A percentile compares a stretch with the other conserved stretches of the same genome.
Evolutionary conservation across 371 early-diverging fungal species (phyloP).

Genomic region (Circinella minor): DNA sequence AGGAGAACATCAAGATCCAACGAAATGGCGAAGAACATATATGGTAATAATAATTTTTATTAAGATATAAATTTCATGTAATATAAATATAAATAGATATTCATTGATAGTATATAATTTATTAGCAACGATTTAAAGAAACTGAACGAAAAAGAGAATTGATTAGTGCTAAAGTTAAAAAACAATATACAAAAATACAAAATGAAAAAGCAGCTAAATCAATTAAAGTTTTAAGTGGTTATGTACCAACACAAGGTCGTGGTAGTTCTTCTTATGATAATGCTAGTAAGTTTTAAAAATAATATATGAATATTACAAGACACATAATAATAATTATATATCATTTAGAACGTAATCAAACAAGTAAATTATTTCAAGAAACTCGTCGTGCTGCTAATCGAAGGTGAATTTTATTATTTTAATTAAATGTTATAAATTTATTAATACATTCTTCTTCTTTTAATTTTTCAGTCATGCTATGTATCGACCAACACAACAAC

Average conservation of each 20-base stretch:
- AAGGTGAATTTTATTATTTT: slow-evolving; percentile 29
- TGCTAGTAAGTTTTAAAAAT: slow-evolving; percentile 39
- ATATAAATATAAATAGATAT: neutral
- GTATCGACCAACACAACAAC: slow-evolving; percentile 15
- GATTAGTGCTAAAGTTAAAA: slow-evolving; percentile 41
- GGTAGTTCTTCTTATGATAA: slow-evolving; percentile 25
- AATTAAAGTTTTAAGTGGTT: slow-evolving; percentile 41
- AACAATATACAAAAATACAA: slow-evolving; percentile 45
- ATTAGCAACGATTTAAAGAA: slow-evolving; percentile 37
- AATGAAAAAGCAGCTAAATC: slow-evolving; percentile 46
- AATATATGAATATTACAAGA: too few relatives aligned
- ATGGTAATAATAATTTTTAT: neutral
- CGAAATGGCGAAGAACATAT: slow-evolving; percentile 31
- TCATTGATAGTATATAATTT: neutral
- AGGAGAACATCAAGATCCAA: slow-evolving; percentile 33
- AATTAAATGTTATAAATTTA: neutral
- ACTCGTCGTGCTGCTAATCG: slow-evolving; percentile 36
- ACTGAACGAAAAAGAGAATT: slow-evolving; percentile 34
- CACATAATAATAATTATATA: too few relatives aligned
- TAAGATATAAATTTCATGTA: too few relatives aligned
- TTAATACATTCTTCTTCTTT: too few relatives aligned
- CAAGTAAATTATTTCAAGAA: slow-evolving; percentile 41
- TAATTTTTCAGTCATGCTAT: slow-evolving; percentile 31
- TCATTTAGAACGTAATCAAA: slow-evolving; percentile 29
- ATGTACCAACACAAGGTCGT: slow-evolving; percentile 25